Percentiles rank a stretch among this genome's conserved stretches.
phyloP scores from a whole-genome alignment of 1,284 basidiomycete species.

The Marasmius fiardii region DNA sequence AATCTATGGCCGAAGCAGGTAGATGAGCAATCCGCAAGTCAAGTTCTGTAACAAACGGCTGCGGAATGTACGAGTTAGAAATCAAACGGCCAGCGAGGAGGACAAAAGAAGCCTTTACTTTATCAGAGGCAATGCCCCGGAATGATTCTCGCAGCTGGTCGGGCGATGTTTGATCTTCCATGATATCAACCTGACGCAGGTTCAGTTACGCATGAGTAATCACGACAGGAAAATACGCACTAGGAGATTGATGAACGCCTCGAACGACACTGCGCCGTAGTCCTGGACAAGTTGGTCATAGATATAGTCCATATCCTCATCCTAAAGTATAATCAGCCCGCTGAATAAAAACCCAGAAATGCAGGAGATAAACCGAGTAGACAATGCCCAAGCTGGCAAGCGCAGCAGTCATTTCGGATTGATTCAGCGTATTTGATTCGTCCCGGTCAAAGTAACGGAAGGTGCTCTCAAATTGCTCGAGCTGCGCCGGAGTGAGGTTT shows the following conservation, averaged over 20 bases:
- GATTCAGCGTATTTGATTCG: conserved; percentile 82
- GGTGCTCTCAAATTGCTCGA: conserved; percentile 96
- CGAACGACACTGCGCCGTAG: conserved; percentile 89
- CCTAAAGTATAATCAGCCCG: conserved; percentile 36
- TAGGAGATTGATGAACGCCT: conserved; percentile 93
- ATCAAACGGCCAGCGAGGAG: not conserved
- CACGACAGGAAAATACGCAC: conserved; percentile 37
- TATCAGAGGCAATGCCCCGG: conserved; percentile 87
- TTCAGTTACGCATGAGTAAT: not conserved
- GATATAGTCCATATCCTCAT: conserved; percentile 86
- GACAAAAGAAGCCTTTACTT: conserved; percentile 47
- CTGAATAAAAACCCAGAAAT: not conserved
- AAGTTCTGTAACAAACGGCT: conserved; percentile 93
- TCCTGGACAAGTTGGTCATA: conserved; percentile 81
- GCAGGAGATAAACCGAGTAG: conserved; percentile 59
- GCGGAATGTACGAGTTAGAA: conserved; percentile 17
- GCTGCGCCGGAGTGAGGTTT: conserved; percentile 90
- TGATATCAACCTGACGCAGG: conserved; percentile 80
- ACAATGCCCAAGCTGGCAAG: conserved; percentile 93
- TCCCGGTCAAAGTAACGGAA: conserved; percentile 98
- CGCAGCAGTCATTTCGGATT: conserved; percentile 89
- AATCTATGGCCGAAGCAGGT: conserved; percentile 77
- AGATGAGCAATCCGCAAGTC: conserved; percentile 89
- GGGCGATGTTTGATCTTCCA: conserved; percentile 90
- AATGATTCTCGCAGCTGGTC: conserved; percentile 94